Base-by-base conservation (phyloP, 2,329 filamentous ascomycete genomes). In the Calonectria montana region DNA sequence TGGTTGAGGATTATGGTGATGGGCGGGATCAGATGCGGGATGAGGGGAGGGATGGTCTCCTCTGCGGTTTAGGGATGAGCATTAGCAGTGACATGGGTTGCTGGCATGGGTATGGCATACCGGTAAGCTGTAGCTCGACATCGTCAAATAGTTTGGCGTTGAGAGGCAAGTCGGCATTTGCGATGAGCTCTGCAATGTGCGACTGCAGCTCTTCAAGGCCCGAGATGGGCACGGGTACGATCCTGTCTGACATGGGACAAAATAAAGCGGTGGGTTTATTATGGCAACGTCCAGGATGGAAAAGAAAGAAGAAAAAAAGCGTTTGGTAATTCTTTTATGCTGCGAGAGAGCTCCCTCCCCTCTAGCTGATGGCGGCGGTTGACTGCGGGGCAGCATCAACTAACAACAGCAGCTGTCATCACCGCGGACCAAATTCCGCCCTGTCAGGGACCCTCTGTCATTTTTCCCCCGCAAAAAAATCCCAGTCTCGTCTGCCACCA, bases 91-190 rank as follows among this genome's bases (percentile, higher is more conserved):
- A 13, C 10, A 6, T 15, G 35, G 3, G 10, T 5, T 25, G 21
- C 8, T 23, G 35, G 31, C 1, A 12, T 9, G 10, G 37, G 2
- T 41, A 7, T 31, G 25, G 61, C 71, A 53, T 78, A 88, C 89
- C 87, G 48, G 85, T 91, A 18, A 92, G 83, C 77, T 91, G 89
- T 4, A 91, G 85, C 76, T 89, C 87, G 53, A 92, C 87, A 77
- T 90, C 83, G 77, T 92, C 90, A 70, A 92, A 88, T 2, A 92
- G 83, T 74, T 87, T 87, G 13, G 82, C 81, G 71, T 88, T 81
- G 41, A 89, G 82, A 0, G 83, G 79, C 1, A 85, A 79, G 0
- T 82, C 81, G 21, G 87, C 82, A 71, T 87, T 84, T 29, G 81
- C 78, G 21, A 85, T 73, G n/a, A 92, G 82, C 31, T 86, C 81